Percentiles rank a stretch among this genome's conserved stretches.
Evolutionary conservation across 2,329 filamentous ascomycete genomes (phyloP).

Genomic region (Aspergillus thermomutatus): DNA sequence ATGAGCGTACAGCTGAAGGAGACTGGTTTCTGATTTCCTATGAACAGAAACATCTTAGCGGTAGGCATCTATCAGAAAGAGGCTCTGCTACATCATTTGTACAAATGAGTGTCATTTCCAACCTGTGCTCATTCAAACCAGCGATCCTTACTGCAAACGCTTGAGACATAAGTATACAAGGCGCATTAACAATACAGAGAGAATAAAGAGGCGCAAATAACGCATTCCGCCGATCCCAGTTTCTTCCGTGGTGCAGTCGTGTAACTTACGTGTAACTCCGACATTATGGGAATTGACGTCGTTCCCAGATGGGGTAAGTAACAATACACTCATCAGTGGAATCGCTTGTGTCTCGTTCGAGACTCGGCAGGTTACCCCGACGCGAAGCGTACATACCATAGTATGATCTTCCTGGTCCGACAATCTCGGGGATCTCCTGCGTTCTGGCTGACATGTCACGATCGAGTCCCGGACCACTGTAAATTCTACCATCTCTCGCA

Average conservation of each 20-base stretch:
- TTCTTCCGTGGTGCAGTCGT: background rate
- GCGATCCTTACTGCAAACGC: background rate
- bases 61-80: background rate
- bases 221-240: background rate
- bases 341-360: slow-evolving; percentile 17
- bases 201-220: background rate
- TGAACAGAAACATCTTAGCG: background rate
- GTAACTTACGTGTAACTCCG: background rate
- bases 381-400: slow-evolving; percentile 1
- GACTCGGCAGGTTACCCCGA: background rate
- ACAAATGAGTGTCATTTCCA: background rate
- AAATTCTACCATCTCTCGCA: slow-evolving; percentile 17
- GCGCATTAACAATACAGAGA: background rate
- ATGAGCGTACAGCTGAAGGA: background rate
- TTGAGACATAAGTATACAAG: background rate
- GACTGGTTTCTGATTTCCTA: background rate
- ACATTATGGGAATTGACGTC: slow-evolving; percentile 16
- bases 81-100: background rate
- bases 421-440: slow-evolving; percentile 17
- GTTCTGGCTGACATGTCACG: slow-evolving; percentile 13
- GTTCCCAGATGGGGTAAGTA: slow-evolving; percentile 16
- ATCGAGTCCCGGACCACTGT: slow-evolving; percentile 19
- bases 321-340: slow-evolving; percentile 20
- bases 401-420: slow-evolving; percentile 13
- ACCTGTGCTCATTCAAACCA: background rate